Evolutionary conservation across 345 rosid species (phyloP).

Genomic region (Eucalyptus paniculata): DNA sequence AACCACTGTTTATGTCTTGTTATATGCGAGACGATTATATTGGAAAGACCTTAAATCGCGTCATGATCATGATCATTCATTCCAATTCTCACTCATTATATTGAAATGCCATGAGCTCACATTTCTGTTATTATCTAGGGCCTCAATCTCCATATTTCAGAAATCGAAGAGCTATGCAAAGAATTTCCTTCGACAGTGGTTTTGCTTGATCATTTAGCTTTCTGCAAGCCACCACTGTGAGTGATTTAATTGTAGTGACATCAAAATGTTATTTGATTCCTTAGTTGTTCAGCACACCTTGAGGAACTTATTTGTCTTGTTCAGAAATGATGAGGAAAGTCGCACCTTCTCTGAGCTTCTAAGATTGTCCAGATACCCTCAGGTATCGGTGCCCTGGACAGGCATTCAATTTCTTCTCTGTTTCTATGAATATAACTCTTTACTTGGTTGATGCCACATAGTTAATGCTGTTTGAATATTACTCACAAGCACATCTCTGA

Average conservation of each 20-base stretch:
- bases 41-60: not conserved
- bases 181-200: conserved; percentile 71
- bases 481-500: not conserved
- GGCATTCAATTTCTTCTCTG: not conserved
- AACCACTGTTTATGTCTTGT: not conserved
- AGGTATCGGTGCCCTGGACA: conserved; percentile 21
- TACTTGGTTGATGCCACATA: not conserved
- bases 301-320: not conserved
- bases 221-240: conserved; percentile 81
- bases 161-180: conserved; percentile 66
- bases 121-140: conserved; percentile 37
- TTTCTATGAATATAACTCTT: not conserved
- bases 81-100: not conserved
- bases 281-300: not conserved
- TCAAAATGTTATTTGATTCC: not conserved
- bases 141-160: conserved; percentile 59
- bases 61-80: not conserved
- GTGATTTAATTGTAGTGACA: not conserved
- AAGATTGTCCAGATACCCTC: conserved; percentile 67
- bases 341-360: conserved; percentile 49
- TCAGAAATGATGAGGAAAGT: conserved; percentile 64
- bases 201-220: conserved; percentile 79
- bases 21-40: not conserved
- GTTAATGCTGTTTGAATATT: not conserved
- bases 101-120: not conserved